Evolutionary conservation across 305 asterid species (phyloP).

Genomic region (Solanum hybrid): DNA sequence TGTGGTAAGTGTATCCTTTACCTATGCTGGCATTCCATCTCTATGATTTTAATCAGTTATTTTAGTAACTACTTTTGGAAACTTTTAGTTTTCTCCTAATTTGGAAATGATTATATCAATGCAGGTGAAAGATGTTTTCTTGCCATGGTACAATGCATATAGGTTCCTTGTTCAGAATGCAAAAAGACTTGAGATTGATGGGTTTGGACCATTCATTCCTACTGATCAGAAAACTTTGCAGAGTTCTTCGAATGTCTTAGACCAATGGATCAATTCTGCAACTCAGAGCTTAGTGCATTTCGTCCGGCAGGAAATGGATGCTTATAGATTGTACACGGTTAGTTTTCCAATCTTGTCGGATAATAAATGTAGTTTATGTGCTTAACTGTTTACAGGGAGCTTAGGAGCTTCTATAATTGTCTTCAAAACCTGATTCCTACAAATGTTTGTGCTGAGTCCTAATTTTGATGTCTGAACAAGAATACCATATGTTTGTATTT

Average conservation of each 20-base stretch:
- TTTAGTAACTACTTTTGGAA: background rate
- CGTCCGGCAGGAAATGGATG: slow-evolving; percentile 93
- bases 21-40: background rate
- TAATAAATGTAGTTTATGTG: background rate
- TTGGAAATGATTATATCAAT: background rate
- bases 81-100: background rate
- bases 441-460: background rate
- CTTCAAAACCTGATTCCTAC: background rate
- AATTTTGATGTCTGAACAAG: background rate
- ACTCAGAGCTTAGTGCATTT: slow-evolving; percentile 90
- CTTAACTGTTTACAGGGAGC: background rate
- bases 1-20: slow-evolving; percentile 36
- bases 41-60: background rate
- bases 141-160: slow-evolving; percentile 98
- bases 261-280: slow-evolving; percentile 95
- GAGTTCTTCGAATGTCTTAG: slow-evolving; percentile 80
- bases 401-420: background rate
- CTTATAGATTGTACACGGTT: slow-evolving; percentile 83
- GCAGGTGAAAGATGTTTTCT: slow-evolving; percentile 77
- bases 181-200: slow-evolving; percentile 84
- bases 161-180: slow-evolving; percentile 97
- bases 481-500: background rate
- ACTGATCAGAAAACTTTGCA: slow-evolving; percentile 59
- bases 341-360: slow-evolving; percentile 2
- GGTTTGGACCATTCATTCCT: slow-evolving; percentile 65